These are phyloP conservation scores for Candida sakaeoensis DNA, from an alignment of 805 yeast species.

Conservation along the genomic window DNA sequence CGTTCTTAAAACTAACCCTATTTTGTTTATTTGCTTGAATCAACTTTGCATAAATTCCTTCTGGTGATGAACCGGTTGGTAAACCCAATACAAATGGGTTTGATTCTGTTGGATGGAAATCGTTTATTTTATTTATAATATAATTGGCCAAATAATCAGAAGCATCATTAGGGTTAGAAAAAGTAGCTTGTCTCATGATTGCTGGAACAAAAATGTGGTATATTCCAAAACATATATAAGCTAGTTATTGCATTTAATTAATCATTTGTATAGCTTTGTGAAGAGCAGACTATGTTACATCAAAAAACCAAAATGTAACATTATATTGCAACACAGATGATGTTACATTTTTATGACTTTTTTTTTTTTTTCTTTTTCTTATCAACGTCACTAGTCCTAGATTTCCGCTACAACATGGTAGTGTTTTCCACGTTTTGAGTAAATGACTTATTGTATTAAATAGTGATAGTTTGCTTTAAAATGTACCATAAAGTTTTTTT, in stretches of 20 bases:
- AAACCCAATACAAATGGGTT: slow-evolving; percentile 54
- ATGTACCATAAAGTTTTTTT: slow-evolving; percentile 5
- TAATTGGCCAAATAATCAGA: slow-evolving; percentile 43
- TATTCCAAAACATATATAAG: not conserved
- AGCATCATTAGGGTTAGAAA: slow-evolving; percentile 37
- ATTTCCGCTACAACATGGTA: slow-evolving; percentile 1
- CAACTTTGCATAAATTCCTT: slow-evolving; percentile 46
- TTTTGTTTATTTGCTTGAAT: slow-evolving; percentile 42
- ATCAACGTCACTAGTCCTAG: not conserved
- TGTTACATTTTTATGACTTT: slow-evolving; percentile 2
- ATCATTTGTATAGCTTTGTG: no score
- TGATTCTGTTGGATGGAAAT: slow-evolving; percentile 40
- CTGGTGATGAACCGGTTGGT: slow-evolving; percentile 63
- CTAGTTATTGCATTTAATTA: no score
- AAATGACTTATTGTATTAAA: not conserved
- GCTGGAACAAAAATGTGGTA: not conserved
- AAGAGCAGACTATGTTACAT: no score
- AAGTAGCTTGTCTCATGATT: slow-evolving; percentile 31
- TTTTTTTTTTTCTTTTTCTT: not conserved
- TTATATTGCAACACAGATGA: not conserved
- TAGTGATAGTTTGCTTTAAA: not conserved
- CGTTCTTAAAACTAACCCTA: slow-evolving; percentile 45
- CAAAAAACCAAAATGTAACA: not conserved
- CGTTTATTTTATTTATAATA: slow-evolving; percentile 41
- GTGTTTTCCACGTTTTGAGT: not conserved